Conservation (phyloP, 2,329 filamentous ascomycete genomes). For the Fonsecaea pugnacius region DNA sequence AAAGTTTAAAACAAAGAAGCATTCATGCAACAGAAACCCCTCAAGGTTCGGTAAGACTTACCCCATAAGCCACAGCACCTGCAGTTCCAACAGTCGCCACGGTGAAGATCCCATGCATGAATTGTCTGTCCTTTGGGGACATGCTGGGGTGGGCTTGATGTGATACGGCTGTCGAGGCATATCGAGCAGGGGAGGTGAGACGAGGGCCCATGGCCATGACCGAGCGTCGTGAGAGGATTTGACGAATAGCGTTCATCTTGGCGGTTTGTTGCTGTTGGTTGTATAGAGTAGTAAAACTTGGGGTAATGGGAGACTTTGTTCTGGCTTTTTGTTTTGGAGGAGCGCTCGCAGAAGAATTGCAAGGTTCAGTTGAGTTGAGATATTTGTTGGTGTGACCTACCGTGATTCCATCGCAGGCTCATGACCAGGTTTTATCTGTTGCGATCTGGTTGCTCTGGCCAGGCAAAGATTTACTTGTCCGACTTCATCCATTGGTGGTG, state of each 20-base stretch:
- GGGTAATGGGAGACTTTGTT: constrained; percentile 3
- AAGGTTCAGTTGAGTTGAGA: constrained; percentile 12
- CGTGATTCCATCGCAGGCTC: neutral
- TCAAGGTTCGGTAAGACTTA: constrained; percentile 28
- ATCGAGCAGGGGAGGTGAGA: constrained; percentile 28
- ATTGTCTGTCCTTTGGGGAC: constrained; percentile 15
- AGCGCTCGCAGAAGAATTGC: constrained; percentile 3
- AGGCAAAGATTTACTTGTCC: constrained; percentile 1
- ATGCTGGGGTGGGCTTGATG: constrained; percentile 3
- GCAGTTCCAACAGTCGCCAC: constrained; percentile 22
- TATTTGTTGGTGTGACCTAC: constrained; percentile 15
- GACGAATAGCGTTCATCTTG: constrained; percentile 32
- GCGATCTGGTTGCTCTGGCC: constrained; percentile 4
- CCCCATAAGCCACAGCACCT: constrained; percentile 29
- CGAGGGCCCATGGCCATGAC: constrained; percentile 26
- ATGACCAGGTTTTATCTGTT: constrained; percentile 7
- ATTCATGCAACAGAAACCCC: neutral
- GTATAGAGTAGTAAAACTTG: neutral
- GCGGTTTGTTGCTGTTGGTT: neutral
- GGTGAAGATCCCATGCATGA: constrained; percentile 30
- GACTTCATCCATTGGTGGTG: constrained; percentile 12
- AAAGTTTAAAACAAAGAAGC: constrained; percentile 1
- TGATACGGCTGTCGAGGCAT: constrained; percentile 19
- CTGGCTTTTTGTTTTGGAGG: constrained; percentile 4
- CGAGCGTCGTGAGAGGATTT: constrained; percentile 28